Percentiles rank a stretch among this genome's conserved stretches.
Evolutionary conservation across 805 yeast species (phyloP).

Genomic region (Starmerella davenportii): DNA sequence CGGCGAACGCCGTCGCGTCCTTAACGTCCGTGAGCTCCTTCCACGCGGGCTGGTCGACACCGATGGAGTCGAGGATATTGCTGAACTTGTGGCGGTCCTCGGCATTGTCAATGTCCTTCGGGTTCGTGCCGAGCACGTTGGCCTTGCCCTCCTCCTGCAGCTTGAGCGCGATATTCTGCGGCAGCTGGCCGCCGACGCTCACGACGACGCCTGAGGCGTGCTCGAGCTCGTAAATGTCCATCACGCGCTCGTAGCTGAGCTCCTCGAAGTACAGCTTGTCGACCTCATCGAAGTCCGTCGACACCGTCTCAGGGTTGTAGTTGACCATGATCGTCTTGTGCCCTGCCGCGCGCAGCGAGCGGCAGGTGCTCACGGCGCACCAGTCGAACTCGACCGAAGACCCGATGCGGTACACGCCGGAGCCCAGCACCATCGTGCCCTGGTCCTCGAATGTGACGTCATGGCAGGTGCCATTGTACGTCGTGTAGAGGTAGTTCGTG

Average conservation of each 20-base stretch:
- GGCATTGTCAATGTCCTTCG: conserved; percentile 88
- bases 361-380: conserved; percentile 96
- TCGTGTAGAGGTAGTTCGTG: conserved; percentile 87
- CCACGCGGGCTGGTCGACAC: conserved; percentile 96
- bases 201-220: conserved; percentile 79
- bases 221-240: conserved; percentile 93
- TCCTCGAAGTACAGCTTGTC: conserved; percentile 95
- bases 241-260: conserved; percentile 81
- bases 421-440: conserved; percentile 88
- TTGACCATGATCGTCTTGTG: conserved; percentile 88
- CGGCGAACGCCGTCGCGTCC: conserved; percentile 75
- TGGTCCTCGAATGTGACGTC: conserved; percentile 76
- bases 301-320: conserved; percentile 96
- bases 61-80: conserved; percentile 76
- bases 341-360: conserved; percentile 76
- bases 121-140: conserved; percentile 80
- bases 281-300: conserved; percentile 96
- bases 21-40: conserved; percentile 74
- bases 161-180: conserved; percentile 85
- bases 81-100: conserved; percentile 98
- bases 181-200: conserved; percentile 94
- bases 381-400: conserved; percentile 97
- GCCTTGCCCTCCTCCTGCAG: conserved; percentile 52
- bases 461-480: conserved; percentile 75
- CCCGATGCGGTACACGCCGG: conserved; percentile 98